Evolutionary conservation across 768 basidiomycete species (phyloP), one percentile per base, ranked within the genome.

Genomic region (Trametes sanguinea): DNA sequence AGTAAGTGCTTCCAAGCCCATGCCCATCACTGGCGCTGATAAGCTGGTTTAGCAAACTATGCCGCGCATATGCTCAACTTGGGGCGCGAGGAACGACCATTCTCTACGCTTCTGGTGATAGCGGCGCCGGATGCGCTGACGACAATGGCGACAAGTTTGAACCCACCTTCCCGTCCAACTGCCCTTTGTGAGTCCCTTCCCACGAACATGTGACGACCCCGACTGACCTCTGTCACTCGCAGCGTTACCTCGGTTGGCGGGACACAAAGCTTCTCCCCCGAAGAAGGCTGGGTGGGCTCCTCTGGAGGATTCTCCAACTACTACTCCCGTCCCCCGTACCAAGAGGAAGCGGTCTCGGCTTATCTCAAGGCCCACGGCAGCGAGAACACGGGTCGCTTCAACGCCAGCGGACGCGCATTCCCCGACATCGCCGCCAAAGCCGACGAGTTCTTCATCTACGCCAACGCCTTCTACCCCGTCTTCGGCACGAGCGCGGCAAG

Each of bases 401-500:
- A 68, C 63, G 51, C 48, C 48, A 72, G 61, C 70, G 79, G 78
- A 37, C 80, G 81, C 51, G 79, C 68, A 2, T 82, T 75, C 70
- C 82, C 83, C 29, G 81, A 83, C 69, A 70, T 83, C 51, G 71
- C 79, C 27, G 81, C 82, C 4, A 67, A 71, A 54, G 77, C 73
- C 9, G 63, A 71, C 48, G 62, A 68, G 61, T 71, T 72, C 60
- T 2, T 66, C 27, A 35, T 61, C 7, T 67, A 51, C 16, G 57
- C 11, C 58, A 1, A 69, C 51, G 66, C 67, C 16, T 72, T 71
- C 56, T 68, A 62, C 44, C 68, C 67, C 27, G 64, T 74, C 3
- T 63, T 58, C 1, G 89, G 89, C 39, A 91, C 89, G 2, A 88
- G 86, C 10, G 84, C 85, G 0, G 67, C 87, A 0, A 68, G 84